phyloP scores from a whole-genome alignment of 2,329 filamentous ascomycete species.

The Sarocladium strictum region DNA sequence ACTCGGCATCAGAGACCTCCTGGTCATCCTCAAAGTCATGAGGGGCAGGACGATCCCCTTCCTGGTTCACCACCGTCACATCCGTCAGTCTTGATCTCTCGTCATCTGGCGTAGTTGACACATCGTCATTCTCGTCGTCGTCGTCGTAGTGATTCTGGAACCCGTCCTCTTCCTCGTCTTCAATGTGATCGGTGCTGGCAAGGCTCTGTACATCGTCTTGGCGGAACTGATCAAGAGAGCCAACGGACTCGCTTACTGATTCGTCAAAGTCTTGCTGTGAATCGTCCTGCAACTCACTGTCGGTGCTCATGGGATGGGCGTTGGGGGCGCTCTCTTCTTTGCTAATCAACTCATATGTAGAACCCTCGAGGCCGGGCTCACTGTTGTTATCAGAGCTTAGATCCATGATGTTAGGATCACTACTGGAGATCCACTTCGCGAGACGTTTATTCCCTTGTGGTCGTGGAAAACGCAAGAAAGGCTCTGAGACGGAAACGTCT shows the following conservation, averaged over 20 bases:
- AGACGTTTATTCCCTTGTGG: constrained; percentile 50
- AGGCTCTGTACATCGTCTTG: constrained; percentile 48
- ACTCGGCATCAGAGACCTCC: constrained; percentile 30
- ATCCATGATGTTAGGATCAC: constrained; percentile 52
- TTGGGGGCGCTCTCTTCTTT: constrained; percentile 16
- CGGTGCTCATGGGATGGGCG: constrained; percentile 20
- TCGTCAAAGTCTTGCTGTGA: constrained; percentile 30
- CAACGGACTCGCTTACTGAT: constrained; percentile 42
- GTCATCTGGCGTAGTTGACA: not conserved
- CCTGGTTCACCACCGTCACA: not conserved
- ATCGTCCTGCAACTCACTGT: constrained; percentile 47
- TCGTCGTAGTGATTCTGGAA: not conserved
- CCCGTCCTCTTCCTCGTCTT: constrained; percentile 24
- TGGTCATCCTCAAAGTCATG: constrained; percentile 13
- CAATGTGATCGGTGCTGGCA: constrained; percentile 38
- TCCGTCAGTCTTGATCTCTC: constrained; percentile 6
- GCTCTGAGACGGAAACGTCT: constrained; percentile 34
- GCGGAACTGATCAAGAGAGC: constrained; percentile 42
- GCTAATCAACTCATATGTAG: constrained; percentile 51
- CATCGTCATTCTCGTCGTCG: not conserved
- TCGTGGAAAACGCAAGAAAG: constrained; percentile 49
- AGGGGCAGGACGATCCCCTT: constrained; percentile 9
- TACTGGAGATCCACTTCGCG: constrained; percentile 54
- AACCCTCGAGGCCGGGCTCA: constrained; percentile 46
- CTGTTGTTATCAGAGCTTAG: constrained; percentile 33